Evolutionary conservation across 2,329 filamentous ascomycete species (phyloP).

Genomic region (Fusarium foetens): DNA sequence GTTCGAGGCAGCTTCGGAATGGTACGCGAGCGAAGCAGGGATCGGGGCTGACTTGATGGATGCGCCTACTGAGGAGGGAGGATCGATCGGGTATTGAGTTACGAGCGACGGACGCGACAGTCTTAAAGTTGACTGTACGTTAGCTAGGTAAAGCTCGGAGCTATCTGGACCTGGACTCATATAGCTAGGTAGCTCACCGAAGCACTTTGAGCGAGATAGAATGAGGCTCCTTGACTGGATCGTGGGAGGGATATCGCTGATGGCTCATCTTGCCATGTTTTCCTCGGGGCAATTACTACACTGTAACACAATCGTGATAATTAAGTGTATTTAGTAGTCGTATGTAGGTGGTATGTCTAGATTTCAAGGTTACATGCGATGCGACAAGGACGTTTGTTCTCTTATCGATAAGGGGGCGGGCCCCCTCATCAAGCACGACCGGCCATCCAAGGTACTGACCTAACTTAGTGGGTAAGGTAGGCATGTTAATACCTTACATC

Average conservation of each 20-base stretch:
- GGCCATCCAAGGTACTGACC: too few species aligned
- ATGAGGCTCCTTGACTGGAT: constrained; percentile 77
- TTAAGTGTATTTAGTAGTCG: neutral
- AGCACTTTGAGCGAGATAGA: constrained; percentile 82
- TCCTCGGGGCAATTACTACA: neutral
- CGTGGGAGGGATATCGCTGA: constrained; percentile 66
- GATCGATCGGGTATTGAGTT: constrained; percentile 71
- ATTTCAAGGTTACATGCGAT: neutral
- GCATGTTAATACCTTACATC: neutral
- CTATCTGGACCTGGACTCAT: neutral
- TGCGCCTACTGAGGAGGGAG: constrained; percentile 56
- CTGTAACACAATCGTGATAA: neutral
- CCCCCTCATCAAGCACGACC: neutral
- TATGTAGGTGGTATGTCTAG: neutral
- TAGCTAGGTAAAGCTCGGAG: constrained; percentile 1
- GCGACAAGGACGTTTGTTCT: neutral
- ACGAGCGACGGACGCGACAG: constrained; percentile 85
- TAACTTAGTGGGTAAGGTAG: too few species aligned
- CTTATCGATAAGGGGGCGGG: constrained; percentile 34
- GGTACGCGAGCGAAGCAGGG: constrained; percentile 80
- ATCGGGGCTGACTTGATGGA: constrained; percentile 52
- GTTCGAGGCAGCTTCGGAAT: constrained; percentile 56
- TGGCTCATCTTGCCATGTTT: constrained; percentile 61
- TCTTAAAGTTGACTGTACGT: constrained; percentile 55
- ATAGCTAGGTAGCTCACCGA: constrained; percentile 61